A percentile compares a stretch with the other conserved stretches of the same genome.
phyloP scores from a whole-genome alignment of 331 rosid species.

The Phaseolus coccineus region DNA sequence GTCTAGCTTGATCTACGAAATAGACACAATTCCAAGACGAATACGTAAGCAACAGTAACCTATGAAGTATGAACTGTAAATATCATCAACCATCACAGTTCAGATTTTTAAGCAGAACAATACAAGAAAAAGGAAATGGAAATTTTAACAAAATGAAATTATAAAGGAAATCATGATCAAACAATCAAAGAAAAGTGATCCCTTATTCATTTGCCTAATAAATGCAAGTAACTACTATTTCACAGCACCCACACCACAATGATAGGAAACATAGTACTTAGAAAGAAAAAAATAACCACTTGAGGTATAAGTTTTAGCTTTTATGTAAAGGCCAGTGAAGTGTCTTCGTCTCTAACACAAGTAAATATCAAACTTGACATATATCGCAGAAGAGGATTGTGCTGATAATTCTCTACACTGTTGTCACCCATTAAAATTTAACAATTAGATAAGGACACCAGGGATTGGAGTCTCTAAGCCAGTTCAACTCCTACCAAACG shows the following conservation, averaged over 20 bases:
- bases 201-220: conserved; percentile 23
- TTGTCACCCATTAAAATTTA: background rate
- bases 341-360: conserved; percentile 6
- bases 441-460: conserved; percentile 13
- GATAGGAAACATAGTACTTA: conserved; percentile 23
- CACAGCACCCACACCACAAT: conserved; percentile 2
- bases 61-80: conserved; percentile 33
- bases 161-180: conserved; percentile 23
- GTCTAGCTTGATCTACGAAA: conserved; percentile 74
- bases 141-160: conserved; percentile 7
- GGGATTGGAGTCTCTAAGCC: background rate
- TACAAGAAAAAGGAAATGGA: conserved; percentile 2
- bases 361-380: conserved; percentile 17
- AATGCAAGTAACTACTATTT: background rate
- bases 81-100: conserved; percentile 11
- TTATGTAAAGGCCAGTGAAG: background rate
- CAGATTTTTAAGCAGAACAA: conserved; percentile 18
- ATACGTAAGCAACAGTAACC: conserved; percentile 12
- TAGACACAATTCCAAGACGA: conserved; percentile 31
- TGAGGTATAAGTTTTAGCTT: conserved; percentile 3
- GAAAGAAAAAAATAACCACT: conserved; percentile 28
- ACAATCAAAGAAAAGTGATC: conserved; percentile 10
- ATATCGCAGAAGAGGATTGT: background rate
- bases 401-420: background rate
- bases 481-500: background rate